Percentiles rank a stretch among this genome's conserved stretches.
Evolutionary conservation across 805 yeast genomes (phyloP).

Genomic region (Wickerhamiella lipophila): DNA sequence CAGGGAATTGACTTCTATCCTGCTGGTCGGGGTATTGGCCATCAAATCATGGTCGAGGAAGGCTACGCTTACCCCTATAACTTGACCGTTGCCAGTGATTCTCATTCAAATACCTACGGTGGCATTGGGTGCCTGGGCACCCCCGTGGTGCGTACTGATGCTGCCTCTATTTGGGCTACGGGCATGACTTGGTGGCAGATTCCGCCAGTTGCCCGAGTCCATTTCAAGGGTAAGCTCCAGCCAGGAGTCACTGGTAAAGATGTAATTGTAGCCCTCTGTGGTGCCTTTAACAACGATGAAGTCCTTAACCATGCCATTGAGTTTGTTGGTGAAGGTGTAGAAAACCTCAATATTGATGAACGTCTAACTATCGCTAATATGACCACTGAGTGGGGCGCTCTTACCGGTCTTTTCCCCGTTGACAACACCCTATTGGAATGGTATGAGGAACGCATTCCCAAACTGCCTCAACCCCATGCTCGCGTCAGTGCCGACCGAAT

Average conservation of each 20-base stretch:
- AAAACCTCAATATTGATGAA: constrained; percentile 24
- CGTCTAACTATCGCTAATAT: constrained; percentile 70
- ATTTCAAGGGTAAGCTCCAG: constrained; percentile 68
- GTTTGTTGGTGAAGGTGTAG: constrained; percentile 25
- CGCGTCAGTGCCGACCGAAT: constrained; percentile 59
- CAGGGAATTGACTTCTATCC: constrained; percentile 96
- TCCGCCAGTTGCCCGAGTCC: constrained; percentile 95
- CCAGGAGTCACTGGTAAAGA: constrained; percentile 91
- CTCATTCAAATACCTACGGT: constrained; percentile 96
- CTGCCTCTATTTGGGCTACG: constrained; percentile 99
- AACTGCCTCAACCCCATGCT: constrained; percentile 64
- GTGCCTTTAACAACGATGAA: constrained; percentile 80
- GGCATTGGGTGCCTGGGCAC: constrained; percentile 95
- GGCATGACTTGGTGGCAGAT: constrained; percentile 99
- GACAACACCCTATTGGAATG: constrained; percentile 66
- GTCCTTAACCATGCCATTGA: constrained; percentile 53
- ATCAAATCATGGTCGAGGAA: constrained; percentile 97
- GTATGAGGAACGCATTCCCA: constrained; percentile 52
- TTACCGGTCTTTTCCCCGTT: constrained; percentile 95
- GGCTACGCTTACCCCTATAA: constrained; percentile 95
- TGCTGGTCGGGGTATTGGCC: constrained; percentile 98
- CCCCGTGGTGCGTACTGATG: constrained; percentile 96
- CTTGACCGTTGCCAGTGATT: constrained; percentile 91
- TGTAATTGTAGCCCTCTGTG: constrained; percentile 92
- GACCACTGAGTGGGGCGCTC: constrained; percentile 98